phyloP scores from a whole-genome alignment of 345 rosid species.

The Linum trigynum region DNA sequence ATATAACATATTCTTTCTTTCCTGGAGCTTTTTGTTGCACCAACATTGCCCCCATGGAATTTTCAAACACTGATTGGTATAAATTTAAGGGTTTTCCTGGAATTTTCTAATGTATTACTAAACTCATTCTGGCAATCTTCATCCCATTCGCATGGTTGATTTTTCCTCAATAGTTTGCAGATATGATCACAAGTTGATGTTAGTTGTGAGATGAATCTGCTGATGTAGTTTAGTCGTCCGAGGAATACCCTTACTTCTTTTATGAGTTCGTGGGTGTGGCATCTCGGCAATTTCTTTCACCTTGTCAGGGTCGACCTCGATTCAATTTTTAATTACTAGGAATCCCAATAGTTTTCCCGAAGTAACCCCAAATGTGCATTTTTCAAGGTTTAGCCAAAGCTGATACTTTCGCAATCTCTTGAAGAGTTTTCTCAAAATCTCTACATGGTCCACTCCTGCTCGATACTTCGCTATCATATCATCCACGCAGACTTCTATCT shows the following conservation, averaged over 20 bases:
- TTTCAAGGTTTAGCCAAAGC: neutral
- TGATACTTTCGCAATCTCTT: neutral
- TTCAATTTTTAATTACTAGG: neutral
- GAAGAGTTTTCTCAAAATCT: neutral
- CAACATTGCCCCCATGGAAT: no score
- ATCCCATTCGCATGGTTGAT: neutral
- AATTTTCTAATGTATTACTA: neutral
- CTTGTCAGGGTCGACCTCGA: conserved; percentile 8
- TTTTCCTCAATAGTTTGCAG: neutral
- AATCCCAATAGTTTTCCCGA: conserved; percentile 2
- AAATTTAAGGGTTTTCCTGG: no score
- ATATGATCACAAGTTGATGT: neutral
- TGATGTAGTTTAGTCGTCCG: no score
- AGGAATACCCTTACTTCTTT: no score
- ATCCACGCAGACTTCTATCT: conserved; percentile 11
- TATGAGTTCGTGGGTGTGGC: neutral
- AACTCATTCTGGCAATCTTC: neutral
- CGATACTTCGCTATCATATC: conserved; percentile 1
- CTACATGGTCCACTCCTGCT: neutral
- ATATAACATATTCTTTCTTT: no score
- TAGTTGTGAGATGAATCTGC: no score
- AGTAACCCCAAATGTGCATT: conserved; percentile 4
- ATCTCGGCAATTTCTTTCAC: neutral
- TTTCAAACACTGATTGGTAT: no score
- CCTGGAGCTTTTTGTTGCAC: no score